phyloP scores from a whole-genome alignment of 345 rosid genomes.

The Corchorus olitorius region DNA sequence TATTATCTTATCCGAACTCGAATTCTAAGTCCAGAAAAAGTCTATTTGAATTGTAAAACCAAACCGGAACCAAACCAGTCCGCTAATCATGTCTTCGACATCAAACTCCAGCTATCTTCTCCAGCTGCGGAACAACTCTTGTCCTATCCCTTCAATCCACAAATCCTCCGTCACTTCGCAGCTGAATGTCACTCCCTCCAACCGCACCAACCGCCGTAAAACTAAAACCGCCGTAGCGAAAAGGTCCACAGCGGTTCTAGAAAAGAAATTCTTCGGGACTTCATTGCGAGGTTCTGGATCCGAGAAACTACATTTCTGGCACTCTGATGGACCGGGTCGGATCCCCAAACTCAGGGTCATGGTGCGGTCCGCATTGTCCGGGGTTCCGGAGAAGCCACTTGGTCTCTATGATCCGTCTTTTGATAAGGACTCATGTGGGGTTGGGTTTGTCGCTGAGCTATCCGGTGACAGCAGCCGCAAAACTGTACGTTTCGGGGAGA shows the following conservation, averaged over 20 bases:
- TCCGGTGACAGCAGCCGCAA: slow-evolving; percentile 87
- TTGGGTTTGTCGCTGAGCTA: slow-evolving; percentile 94
- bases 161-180: slow-evolving; percentile 39
- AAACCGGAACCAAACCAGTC: not conserved
- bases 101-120: slow-evolving; percentile 44
- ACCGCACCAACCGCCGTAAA: slow-evolving; percentile 28
- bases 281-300: slow-evolving; percentile 48
- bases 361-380: slow-evolving; percentile 74
- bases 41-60: not conserved
- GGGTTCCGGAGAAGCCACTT: slow-evolving; percentile 89
- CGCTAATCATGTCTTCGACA: slow-evolving; percentile 55
- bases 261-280: slow-evolving; percentile 55
- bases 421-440: slow-evolving; percentile 99
- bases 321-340: slow-evolving; percentile 77
- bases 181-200: slow-evolving; percentile 32
- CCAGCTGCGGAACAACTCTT: slow-evolving; percentile 34
- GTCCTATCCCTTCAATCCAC: slow-evolving; percentile 31
- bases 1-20: not conserved
- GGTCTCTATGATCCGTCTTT: slow-evolving; percentile 92
- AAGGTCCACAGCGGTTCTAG: slow-evolving; percentile 31
- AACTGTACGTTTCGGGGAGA: slow-evolving; percentile 51
- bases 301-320: slow-evolving; percentile 70
- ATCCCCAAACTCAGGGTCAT: slow-evolving; percentile 69
- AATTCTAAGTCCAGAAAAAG: not conserved
- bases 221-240: slow-evolving; percentile 27